Evolutionary conservation across 192 early-diverging fungal species (phyloP).

Genomic region (Glomus cerebriforme): DNA sequence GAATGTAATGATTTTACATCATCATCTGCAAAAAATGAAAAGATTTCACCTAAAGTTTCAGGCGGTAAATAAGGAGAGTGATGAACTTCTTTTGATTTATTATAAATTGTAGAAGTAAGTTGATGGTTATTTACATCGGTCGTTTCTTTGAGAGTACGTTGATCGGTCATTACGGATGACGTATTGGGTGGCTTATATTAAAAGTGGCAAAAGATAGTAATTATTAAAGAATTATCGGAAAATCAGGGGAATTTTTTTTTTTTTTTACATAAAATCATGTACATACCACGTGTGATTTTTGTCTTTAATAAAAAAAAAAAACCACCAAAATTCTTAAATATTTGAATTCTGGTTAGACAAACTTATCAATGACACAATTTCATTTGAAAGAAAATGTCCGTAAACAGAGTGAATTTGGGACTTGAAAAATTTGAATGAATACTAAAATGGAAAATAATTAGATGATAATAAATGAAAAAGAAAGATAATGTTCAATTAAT

Average conservation of each 20-base stretch:
- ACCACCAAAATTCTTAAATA: no score
- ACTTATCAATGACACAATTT: no score
- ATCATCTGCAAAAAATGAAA: background rate
- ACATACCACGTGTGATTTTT: background rate
- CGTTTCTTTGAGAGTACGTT: background rate
- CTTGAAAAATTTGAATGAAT: no score
- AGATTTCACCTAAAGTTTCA: conserved; percentile 7
- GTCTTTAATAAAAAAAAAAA: background rate
- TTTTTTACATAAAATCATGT: background rate
- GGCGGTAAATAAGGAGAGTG: background rate
- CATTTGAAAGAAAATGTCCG: no score
- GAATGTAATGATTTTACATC: conserved; percentile 19
- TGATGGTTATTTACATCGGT: background rate
- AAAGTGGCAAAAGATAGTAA: background rate
- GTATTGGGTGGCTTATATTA: background rate
- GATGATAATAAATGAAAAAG: no score
- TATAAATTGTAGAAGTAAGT: background rate
- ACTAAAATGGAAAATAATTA: no score
- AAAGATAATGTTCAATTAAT: no score
- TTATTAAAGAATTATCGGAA: background rate
- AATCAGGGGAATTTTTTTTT: background rate
- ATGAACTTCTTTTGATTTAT: background rate
- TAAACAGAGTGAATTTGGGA: no score
- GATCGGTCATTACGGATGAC: background rate
- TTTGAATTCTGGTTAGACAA: no score